These are phyloP conservation scores for Aphanomyces stellatus DNA, from an alignment of 352 stramenopile species.

Conservation along the genomic window DNA sequence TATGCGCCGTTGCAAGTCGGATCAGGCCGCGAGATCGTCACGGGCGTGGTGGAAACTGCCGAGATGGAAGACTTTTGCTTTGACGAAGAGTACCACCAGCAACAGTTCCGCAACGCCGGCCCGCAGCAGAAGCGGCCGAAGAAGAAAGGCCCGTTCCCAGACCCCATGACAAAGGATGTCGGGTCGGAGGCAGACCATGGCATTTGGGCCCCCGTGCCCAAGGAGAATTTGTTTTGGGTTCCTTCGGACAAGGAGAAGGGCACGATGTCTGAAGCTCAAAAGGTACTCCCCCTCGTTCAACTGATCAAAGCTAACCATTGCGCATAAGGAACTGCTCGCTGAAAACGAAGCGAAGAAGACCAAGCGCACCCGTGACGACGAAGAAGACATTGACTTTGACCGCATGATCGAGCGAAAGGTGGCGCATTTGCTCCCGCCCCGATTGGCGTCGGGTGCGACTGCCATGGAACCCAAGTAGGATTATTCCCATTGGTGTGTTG, in stretches of 20 bases:
- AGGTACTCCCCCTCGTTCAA: neutral
- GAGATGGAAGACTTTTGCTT: constrained; percentile 73
- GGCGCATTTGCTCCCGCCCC: constrained; percentile 54
- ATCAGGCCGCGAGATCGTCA: constrained; percentile 64
- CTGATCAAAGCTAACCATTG: neutral
- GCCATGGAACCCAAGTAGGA: constrained; percentile 46
- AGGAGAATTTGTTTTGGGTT: constrained; percentile 18
- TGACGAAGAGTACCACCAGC: constrained; percentile 70
- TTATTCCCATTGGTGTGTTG: neutral
- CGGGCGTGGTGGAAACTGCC: constrained; percentile 59
- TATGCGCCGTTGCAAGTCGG: constrained; percentile 31
- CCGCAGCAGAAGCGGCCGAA: constrained; percentile 46
- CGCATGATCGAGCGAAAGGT: constrained; percentile 84
- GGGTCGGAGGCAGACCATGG: constrained; percentile 8
- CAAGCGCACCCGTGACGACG: constrained; percentile 31
- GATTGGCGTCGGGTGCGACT: constrained; percentile 52
- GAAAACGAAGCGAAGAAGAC: constrained; percentile 20
- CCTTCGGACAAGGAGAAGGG: neutral
- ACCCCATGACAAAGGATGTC: constrained; percentile 20
- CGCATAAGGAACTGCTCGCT: constrained; percentile 1
- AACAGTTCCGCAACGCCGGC: constrained; percentile 38
- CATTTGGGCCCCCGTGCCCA: constrained; percentile 12
- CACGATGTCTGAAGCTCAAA: constrained; percentile 11
- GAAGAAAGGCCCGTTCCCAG: neutral
- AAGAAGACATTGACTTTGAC: constrained; percentile 82